Conservation (phyloP, 805 yeast species). For the Naumovozyma castellii region DNA sequence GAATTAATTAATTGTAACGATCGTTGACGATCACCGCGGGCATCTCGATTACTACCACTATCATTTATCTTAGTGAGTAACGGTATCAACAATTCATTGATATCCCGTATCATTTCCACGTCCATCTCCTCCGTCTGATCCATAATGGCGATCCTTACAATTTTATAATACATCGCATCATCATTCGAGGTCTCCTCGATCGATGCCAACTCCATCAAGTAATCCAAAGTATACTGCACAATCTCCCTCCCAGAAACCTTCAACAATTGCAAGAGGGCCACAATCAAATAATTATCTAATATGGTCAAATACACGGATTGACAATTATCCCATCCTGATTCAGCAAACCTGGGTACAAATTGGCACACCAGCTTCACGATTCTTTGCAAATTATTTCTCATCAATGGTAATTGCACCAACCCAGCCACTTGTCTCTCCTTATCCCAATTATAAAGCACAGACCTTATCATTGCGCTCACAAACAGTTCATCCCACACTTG, state of each 20-base stretch:
- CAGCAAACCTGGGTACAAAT: constrained; percentile 39
- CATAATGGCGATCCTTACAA: constrained; percentile 19
- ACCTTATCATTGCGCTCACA: constrained; percentile 50
- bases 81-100: constrained; percentile 14
- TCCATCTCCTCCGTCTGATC: constrained; percentile 18
- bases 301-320: constrained; percentile 26
- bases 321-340: constrained; percentile 36
- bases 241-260: constrained; percentile 16
- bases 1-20: constrained; percentile 19
- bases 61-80: constrained; percentile 12
- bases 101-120: constrained; percentile 13
- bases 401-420: constrained; percentile 40
- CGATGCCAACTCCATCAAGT: constrained; percentile 9
- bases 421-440: constrained; percentile 51
- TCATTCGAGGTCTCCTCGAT: constrained; percentile 8
- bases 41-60: constrained; percentile 10
- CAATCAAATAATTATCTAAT: constrained; percentile 44
- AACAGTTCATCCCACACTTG: constrained; percentile 52
- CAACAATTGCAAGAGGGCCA: constrained; percentile 32
- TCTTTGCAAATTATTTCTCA: constrained; percentile 28
- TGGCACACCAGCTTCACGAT: constrained; percentile 33
- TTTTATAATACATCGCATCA: constrained; percentile 18
- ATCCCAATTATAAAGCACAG: constrained; percentile 43
- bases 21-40: constrained; percentile 1
- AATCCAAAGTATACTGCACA: constrained; percentile 13